Conservation (phyloP, 2,329 filamentous ascomycete genomes). For the Mycogone perniciosa region DNA sequence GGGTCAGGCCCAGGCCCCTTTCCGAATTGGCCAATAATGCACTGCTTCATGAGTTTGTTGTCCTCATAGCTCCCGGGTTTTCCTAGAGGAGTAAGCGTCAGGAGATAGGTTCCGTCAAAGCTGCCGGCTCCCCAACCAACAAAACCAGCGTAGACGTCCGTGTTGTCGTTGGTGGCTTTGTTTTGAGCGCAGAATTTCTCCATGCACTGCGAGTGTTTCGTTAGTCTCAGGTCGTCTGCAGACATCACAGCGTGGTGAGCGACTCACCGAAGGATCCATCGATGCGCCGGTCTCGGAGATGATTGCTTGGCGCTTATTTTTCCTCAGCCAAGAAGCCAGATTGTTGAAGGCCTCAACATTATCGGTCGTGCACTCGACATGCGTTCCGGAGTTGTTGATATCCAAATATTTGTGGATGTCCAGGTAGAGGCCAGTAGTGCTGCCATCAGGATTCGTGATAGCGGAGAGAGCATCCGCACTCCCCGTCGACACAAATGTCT, state of each 20-base stretch:
- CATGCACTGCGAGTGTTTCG: slow-evolving; percentile 30
- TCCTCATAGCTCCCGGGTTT: slow-evolving; percentile 25
- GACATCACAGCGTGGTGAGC: neutral
- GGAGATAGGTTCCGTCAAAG: slow-evolving; percentile 35
- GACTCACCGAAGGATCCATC: slow-evolving; percentile 32
- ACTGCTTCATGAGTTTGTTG: slow-evolving; percentile 37
- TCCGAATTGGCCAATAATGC: slow-evolving; percentile 33
- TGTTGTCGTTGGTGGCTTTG: slow-evolving; percentile 38
- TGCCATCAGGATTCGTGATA: slow-evolving; percentile 54
- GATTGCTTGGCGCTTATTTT: slow-evolving; percentile 42
- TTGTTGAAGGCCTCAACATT: slow-evolving; percentile 43
- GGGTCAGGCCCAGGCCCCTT: neutral
- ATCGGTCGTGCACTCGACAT: slow-evolving; percentile 46
- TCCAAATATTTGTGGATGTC: slow-evolving; percentile 59
- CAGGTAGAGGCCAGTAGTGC: slow-evolving; percentile 49
- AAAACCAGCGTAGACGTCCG: slow-evolving; percentile 41
- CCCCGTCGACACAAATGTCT: slow-evolving; percentile 41
- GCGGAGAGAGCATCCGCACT: slow-evolving; percentile 44
- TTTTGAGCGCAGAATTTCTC: slow-evolving; percentile 41
- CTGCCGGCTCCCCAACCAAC: slow-evolving; percentile 42
- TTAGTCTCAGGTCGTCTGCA: neutral
- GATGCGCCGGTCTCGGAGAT: slow-evolving; percentile 49
- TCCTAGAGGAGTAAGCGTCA: slow-evolving; percentile 35
- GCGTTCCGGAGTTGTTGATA: slow-evolving; percentile 48
- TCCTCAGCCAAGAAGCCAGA: slow-evolving; percentile 41